Conservation (phyloP, 768 basidiomycete genomes). For the Sporobolomyces phaffii region DNA sequence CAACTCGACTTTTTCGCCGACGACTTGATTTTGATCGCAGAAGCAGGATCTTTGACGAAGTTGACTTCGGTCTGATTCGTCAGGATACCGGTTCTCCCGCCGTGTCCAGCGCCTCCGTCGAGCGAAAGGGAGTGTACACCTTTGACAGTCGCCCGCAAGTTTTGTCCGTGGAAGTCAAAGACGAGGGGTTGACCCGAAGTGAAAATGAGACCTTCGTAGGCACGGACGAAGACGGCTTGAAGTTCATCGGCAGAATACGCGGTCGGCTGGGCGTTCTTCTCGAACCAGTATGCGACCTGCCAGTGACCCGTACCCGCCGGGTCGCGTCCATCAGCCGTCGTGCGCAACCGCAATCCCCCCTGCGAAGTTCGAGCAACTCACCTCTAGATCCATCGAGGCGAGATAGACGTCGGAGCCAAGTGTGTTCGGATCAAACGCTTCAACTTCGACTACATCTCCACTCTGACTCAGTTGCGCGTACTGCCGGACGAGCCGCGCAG, state of each 20-base stretch:
- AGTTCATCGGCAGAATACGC: slow-evolving; percentile 87
- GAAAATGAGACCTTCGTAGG: slow-evolving; percentile 67
- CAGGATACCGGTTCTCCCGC: slow-evolving; percentile 58
- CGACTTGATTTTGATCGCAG: slow-evolving; percentile 80
- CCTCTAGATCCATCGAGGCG: slow-evolving; percentile 71
- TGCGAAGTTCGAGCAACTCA: slow-evolving; percentile 38
- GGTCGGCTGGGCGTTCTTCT: slow-evolving; percentile 50
- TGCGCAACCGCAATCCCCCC: too few species aligned
- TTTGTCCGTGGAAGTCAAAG: slow-evolving; percentile 83
- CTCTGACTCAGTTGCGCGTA: slow-evolving; percentile 79
- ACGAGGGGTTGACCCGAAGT: slow-evolving; percentile 63
- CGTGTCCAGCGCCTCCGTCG: slow-evolving; percentile 51
- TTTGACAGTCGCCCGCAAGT: slow-evolving; percentile 65
- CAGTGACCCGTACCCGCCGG: not conserved
- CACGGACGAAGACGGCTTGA: slow-evolving; percentile 60
- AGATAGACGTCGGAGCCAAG: slow-evolving; percentile 56
- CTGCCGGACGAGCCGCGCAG: slow-evolving; percentile 69
- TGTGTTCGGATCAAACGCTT: slow-evolving; percentile 52
- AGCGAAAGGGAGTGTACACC: slow-evolving; percentile 57
- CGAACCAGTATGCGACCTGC: slow-evolving; percentile 48
- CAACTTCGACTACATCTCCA: slow-evolving; percentile 70
- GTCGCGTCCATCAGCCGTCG: too few species aligned
- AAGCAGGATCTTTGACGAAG: slow-evolving; percentile 74
- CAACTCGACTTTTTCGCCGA: slow-evolving; percentile 72
- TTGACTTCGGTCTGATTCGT: slow-evolving; percentile 90